Evolutionary conservation across 352 stramenopile genomes (phyloP).

Genomic region (Pythium coloratum): DNA sequence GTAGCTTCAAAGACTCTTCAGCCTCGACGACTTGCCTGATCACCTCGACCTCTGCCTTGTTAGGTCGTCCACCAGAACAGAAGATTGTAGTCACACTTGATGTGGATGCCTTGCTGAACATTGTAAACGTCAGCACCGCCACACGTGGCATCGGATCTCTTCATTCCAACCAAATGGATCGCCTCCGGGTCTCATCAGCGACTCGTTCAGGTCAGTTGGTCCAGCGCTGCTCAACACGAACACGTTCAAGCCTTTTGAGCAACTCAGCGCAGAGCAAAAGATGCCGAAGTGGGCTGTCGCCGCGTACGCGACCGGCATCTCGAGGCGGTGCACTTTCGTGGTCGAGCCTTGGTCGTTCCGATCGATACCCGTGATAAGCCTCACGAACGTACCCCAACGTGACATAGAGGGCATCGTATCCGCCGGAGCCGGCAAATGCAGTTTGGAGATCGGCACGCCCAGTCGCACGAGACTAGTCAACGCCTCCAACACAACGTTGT

Average conservation of each 20-base stretch:
- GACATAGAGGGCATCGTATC: neutral
- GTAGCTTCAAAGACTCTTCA: neutral
- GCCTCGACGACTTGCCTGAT: neutral
- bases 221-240: neutral
- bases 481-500: constrained; percentile 4
- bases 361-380: neutral
- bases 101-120: neutral
- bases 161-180: neutral
- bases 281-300: neutral
- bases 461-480: neutral
- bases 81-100: neutral
- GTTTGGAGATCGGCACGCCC: constrained; percentile 1
- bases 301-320: neutral
- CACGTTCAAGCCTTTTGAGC: neutral
- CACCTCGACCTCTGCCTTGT: too few relatives aligned
- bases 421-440: neutral
- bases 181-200: neutral
- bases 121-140: constrained; percentile 8
- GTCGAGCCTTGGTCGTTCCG: neutral
- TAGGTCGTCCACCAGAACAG: neutral
- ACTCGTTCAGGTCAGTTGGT: neutral
- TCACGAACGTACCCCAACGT: neutral
- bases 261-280: constrained; percentile 4
- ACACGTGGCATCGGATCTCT: constrained; percentile 1
- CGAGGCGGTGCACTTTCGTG: neutral